phyloP scores from a whole-genome alignment of 352 stramenopile species.

The Thalassiosira ordinaria region DNA sequence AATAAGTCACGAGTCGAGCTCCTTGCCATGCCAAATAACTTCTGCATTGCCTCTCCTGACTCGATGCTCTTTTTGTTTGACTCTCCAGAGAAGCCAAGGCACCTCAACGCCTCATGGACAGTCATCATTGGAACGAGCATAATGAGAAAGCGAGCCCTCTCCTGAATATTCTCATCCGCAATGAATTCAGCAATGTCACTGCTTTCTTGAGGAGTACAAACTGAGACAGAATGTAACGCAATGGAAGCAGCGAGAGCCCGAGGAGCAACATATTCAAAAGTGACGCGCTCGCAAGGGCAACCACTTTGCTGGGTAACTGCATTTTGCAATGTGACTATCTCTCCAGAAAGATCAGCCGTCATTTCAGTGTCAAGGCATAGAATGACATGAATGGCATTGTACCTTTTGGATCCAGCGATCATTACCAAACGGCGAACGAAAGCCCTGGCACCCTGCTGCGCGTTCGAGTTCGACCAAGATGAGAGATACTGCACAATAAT shows the following conservation, averaged over 20 bases:
- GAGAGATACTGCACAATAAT: conserved; percentile 65
- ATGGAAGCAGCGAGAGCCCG: conserved; percentile 52
- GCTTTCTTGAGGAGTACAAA: background rate
- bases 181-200: conserved; percentile 27
- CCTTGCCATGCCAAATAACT: conserved; percentile 38
- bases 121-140: conserved; percentile 59
- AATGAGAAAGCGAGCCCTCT: conserved; percentile 63
- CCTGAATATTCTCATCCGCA: conserved; percentile 52
- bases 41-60: conserved; percentile 28
- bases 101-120: conserved; percentile 51
- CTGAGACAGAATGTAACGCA: conserved; percentile 25
- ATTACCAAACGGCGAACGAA: conserved; percentile 53
- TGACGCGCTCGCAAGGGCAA: conserved; percentile 39
- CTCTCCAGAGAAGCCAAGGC: conserved; percentile 22
- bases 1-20: conserved; percentile 37
- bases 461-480: conserved; percentile 28
- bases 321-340: conserved; percentile 67
- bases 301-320: conserved; percentile 52
- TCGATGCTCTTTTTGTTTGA: background rate
- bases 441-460: conserved; percentile 21
- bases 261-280: conserved; percentile 55
- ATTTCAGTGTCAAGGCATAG: conserved; percentile 59
- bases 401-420: conserved; percentile 55
- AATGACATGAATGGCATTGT: conserved; percentile 54
- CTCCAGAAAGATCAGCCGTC: conserved; percentile 17